Evolutionary conservation across 164 flowering plant genomes (phyloP), one percentile per base, ranked within the genome.

Genomic region (Aristolochia fimbriata): DNA sequence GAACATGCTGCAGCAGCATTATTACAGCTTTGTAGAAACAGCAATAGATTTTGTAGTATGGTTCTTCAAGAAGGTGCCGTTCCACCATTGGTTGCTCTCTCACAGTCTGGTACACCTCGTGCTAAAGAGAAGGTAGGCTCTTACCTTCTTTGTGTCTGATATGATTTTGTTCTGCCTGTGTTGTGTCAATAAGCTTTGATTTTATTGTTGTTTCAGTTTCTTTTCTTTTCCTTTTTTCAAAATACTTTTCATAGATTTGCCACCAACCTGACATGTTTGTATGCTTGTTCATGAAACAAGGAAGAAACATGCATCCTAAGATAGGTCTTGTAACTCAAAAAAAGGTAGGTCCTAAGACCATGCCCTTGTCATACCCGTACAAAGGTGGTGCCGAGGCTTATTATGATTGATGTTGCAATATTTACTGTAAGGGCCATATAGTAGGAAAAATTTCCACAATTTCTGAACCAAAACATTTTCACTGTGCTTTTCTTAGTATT

Each of bases 1-100:
- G 98, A 93, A 70, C 83, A 86, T 78, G 98, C 97, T 1, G 97
- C 98, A 22, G 97, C 98, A 27, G 96, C 97, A 60, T 83, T 93
- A 47, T 62, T 87, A 56, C 97, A 84, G 66, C 83, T 93, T 47
- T 90, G 94, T 73, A 78, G 83, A 30, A 78, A 73, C 61, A 90
- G 85, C 71, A 65, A 25, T 75, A 78, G 83, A 69, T 81, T 74
- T 72, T 89, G 93, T 68, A 81, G 62, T 60, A 71, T 67, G 79
- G 96, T 90, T 30, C 94, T 93, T 55, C 93, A 88, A 68, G 97
- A 88, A 76, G 98, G 97, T 54, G 94, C 94, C 57, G 96, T 90
- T 33, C 98, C 98, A 8, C 94, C 97, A 31, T 75, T 93, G 51
- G 94, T 90, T 62, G 94, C 88, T 22, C 67, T 93, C 67, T 82